Evolutionary conservation across 306 rosid species (phyloP).

Genomic region (Vicia faba): DNA sequence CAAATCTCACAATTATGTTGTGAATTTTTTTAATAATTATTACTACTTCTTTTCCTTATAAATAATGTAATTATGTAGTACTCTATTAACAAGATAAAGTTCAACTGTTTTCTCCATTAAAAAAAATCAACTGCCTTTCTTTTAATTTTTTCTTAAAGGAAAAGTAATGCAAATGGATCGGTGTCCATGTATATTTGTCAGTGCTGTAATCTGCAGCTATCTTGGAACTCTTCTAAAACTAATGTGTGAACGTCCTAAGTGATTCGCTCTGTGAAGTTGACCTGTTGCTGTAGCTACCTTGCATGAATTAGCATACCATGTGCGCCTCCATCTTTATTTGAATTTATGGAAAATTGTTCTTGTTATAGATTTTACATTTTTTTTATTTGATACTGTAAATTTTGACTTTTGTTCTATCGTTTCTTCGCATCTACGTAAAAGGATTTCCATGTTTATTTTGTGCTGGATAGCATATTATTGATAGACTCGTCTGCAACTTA

Average conservation of each 20-base stretch:
- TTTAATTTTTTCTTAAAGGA: too few species aligned
- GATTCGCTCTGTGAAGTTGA: background rate
- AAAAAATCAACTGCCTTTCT: too few species aligned
- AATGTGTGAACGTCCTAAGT: background rate
- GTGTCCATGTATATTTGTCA: constrained; percentile 9
- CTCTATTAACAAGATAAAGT: too few species aligned
- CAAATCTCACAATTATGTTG: too few species aligned
- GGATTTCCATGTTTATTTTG: background rate
- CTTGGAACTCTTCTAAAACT: constrained; percentile 5
- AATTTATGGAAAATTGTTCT: background rate
- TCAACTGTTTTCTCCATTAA: too few species aligned
- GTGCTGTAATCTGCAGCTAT: constrained; percentile 2
- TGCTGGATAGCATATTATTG: background rate
- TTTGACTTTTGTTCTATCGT: background rate
- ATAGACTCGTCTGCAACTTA: constrained; percentile 26
- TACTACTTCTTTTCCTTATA: too few species aligned
- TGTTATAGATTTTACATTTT: too few species aligned
- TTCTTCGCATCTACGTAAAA: background rate
- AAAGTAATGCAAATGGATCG: background rate
- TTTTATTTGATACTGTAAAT: background rate
- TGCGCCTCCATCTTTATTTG: background rate
- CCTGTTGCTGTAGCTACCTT: background rate
- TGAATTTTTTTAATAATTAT: too few species aligned
- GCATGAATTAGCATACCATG: background rate
- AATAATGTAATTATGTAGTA: too few species aligned